These are phyloP conservation scores for Pleurotus giganteus DNA, from an alignment of 768 basidiomycete species.

Conservation along the genomic window DNA sequence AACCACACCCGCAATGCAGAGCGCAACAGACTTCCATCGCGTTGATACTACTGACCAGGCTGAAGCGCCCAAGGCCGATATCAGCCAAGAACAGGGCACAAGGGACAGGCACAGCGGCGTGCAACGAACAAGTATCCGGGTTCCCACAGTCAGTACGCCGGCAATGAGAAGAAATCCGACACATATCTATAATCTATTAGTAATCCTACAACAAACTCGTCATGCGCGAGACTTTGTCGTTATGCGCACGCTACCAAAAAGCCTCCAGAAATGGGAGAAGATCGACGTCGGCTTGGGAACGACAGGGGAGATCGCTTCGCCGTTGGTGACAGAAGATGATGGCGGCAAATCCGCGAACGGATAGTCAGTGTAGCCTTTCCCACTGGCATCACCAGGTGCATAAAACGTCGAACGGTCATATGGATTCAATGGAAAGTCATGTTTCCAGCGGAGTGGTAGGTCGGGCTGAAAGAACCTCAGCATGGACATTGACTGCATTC, in stretches of 20 bases:
- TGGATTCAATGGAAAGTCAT: slow-evolving; percentile 24
- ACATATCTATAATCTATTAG: too few relatives aligned
- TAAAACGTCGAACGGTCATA: slow-evolving; percentile 29
- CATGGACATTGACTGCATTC: too few relatives aligned
- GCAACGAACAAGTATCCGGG: too few relatives aligned
- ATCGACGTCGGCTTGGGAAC: too few relatives aligned
- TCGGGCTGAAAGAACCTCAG: slow-evolving; percentile 31
- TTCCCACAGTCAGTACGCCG: neutral
- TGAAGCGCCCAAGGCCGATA: neutral
- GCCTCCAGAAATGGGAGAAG: neutral
- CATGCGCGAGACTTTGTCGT: too few relatives aligned
- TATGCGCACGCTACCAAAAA: neutral
- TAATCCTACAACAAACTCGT: too few relatives aligned
- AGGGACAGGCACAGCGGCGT: neutral
- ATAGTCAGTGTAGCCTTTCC: slow-evolving; percentile 30
- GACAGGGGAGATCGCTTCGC: too few relatives aligned
- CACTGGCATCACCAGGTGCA: slow-evolving; percentile 13
- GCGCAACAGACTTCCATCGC: neutral
- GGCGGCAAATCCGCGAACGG: slow-evolving; percentile 12
- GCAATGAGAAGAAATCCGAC: neutral
- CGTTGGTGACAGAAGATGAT: neutral
- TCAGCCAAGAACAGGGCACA: neutral
- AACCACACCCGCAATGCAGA: too few relatives aligned
- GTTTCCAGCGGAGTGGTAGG: slow-evolving; percentile 22
- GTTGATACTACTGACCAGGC: neutral